Evolutionary conservation across 2,329 filamentous ascomycete genomes (phyloP).

Genomic region (Aspergillus costaricaensis): DNA sequence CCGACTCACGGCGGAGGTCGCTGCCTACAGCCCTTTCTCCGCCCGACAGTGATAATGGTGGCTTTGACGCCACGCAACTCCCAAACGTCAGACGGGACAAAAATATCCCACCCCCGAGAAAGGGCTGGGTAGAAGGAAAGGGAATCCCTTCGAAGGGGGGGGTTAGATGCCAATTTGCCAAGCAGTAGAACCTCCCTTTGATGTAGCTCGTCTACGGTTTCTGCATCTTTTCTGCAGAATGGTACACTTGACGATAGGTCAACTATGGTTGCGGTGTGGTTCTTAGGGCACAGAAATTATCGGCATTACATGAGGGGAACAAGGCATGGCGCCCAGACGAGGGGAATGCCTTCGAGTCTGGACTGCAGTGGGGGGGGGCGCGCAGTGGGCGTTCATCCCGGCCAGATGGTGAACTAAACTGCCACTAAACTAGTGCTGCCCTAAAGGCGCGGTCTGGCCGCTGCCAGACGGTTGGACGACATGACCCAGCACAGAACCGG

Average conservation of each 20-base stretch:
- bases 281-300: background rate
- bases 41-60: background rate
- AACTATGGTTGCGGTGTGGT: background rate
- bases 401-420: background rate
- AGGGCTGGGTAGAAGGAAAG: background rate
- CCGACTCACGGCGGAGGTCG: background rate
- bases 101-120: background rate
- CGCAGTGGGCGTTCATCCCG: background rate
- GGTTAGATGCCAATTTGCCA: background rate
- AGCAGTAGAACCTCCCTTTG: background rate
- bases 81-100: background rate
- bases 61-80: background rate
- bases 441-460: background rate
- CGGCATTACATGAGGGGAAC: background rate
- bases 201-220: background rate
- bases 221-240: background rate
- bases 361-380: constrained; percentile 2
- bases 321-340: background rate
- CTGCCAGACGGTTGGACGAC: background rate
- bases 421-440: constrained; percentile 1
- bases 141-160: background rate
- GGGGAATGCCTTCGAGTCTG: background rate
- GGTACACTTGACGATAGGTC: background rate
- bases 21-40: background rate
- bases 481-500: background rate